Conservation (phyloP, 805 yeast genomes). For the Diddensiella transvaalensis region DNA sequence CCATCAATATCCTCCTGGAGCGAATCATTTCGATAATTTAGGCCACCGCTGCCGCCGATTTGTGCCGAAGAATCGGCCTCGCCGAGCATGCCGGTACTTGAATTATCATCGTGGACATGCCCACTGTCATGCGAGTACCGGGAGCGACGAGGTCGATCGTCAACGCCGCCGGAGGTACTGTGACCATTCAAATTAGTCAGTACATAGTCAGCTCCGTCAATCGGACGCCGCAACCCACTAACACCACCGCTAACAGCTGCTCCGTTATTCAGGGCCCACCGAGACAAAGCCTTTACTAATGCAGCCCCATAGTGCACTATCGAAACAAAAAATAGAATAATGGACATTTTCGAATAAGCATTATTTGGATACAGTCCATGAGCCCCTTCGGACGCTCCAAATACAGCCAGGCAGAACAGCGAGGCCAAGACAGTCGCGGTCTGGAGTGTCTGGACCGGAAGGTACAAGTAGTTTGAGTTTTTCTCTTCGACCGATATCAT, state of each 20-base stretch:
- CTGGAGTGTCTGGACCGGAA: constrained; percentile 55
- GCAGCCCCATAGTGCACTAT: constrained; percentile 55
- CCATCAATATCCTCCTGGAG: not conserved
- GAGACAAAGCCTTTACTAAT: constrained; percentile 44
- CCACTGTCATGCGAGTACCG: constrained; percentile 19
- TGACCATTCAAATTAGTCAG: constrained; percentile 20
- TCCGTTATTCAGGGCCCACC: constrained; percentile 36
- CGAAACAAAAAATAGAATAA: constrained; percentile 53
- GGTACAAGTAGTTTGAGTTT: constrained; percentile 47
- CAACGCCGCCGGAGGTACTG: not conserved
- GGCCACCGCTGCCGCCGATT: not conserved
- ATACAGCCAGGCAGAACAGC: constrained; percentile 52
- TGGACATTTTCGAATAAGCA: constrained; percentile 64
- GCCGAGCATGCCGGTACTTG: not conserved
- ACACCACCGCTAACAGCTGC: too few relatives aligned
- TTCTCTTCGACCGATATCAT: constrained; percentile 54
- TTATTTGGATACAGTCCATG: constrained; percentile 66
- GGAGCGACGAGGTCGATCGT: constrained; percentile 19
- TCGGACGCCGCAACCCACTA: constrained; percentile 21
- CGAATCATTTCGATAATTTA: not conserved
- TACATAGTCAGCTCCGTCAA: constrained; percentile 32
- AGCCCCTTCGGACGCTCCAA: constrained; percentile 53
- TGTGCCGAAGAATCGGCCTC: too few relatives aligned
- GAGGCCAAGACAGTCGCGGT: constrained; percentile 46
- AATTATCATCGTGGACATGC: constrained; percentile 10